A percentile compares a stretch with the other conserved stretches of the same genome.
phyloP scores from a whole-genome alignment of 2,329 filamentous ascomycete species.

The Ophiocordyceps camponoti-leonardi region DNA sequence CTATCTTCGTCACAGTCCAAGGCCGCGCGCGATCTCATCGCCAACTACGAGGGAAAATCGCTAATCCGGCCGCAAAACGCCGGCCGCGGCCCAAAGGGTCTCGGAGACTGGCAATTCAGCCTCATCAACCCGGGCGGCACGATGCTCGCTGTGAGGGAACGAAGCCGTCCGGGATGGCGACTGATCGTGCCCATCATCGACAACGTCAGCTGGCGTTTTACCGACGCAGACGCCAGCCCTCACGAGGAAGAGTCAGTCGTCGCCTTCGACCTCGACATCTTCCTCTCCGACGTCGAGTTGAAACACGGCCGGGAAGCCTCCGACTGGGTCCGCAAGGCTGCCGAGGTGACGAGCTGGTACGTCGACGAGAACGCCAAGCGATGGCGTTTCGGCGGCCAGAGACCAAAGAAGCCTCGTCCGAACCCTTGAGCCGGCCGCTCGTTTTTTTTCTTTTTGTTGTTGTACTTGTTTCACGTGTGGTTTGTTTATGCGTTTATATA shows the following conservation, averaged over 20 bases:
- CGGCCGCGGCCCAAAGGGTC: constrained; percentile 3
- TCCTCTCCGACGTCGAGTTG: constrained; percentile 6
- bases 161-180: constrained; percentile 6
- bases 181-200: constrained; percentile 8
- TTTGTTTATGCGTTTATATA: too few species aligned
- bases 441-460: too few species aligned
- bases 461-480: too few species aligned
- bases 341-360: constrained; percentile 15
- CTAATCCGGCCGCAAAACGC: constrained; percentile 13
- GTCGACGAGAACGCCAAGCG: constrained; percentile 16
- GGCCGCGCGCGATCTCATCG: constrained; percentile 11
- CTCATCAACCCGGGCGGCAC: constrained; percentile 9
- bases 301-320: constrained; percentile 9
- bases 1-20: constrained; percentile 8
- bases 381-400: constrained; percentile 9
- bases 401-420: not conserved
- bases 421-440: too few species aligned
- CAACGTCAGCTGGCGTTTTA: constrained; percentile 14
- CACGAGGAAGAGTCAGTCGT: constrained; percentile 10
- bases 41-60: constrained; percentile 18
- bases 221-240: constrained; percentile 10
- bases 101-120: constrained; percentile 8
- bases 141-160: constrained; percentile 7
- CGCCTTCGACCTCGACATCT: constrained; percentile 8
- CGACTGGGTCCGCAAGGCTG: constrained; percentile 14